phyloP scores from a whole-genome alignment of 2,329 filamentous ascomycete species.

The Trichoderma sp. region DNA sequence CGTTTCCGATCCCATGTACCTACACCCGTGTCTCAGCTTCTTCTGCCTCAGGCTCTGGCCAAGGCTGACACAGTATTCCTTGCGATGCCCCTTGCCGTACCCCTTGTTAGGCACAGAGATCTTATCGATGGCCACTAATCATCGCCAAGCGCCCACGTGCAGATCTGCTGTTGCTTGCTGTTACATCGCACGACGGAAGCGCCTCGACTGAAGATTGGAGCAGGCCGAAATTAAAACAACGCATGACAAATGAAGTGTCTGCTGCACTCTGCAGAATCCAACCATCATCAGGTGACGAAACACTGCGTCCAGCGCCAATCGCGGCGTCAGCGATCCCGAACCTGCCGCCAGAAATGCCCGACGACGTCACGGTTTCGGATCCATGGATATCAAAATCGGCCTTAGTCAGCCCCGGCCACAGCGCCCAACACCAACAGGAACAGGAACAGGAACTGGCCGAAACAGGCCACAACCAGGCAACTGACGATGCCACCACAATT shows the following conservation, averaged over 20 bases:
- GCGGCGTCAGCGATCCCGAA: constrained; percentile 7
- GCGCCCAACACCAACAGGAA: background rate
- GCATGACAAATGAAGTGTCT: background rate
- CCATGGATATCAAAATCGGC: background rate
- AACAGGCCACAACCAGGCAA: background rate
- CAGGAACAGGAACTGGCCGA: background rate
- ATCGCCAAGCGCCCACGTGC: background rate
- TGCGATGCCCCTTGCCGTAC: background rate
- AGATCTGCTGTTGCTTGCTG: background rate
- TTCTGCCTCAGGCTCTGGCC: background rate
- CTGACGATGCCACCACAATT: background rate
- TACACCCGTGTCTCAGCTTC: background rate
- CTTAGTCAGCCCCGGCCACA: background rate
- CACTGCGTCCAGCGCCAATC: background rate
- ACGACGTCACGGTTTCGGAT: background rate
- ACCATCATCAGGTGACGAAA: background rate
- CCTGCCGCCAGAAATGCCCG: background rate
- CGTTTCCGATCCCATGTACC: background rate
- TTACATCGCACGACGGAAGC: background rate
- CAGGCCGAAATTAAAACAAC: background rate
- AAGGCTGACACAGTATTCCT: background rate
- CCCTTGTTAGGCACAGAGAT: too few species aligned
- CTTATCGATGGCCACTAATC: background rate
- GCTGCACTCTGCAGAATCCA: background rate
- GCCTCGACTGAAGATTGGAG: background rate